Evolutionary conservation across 2,329 filamentous ascomycete species (phyloP).

Genomic region (Monilinia fructicola): DNA sequence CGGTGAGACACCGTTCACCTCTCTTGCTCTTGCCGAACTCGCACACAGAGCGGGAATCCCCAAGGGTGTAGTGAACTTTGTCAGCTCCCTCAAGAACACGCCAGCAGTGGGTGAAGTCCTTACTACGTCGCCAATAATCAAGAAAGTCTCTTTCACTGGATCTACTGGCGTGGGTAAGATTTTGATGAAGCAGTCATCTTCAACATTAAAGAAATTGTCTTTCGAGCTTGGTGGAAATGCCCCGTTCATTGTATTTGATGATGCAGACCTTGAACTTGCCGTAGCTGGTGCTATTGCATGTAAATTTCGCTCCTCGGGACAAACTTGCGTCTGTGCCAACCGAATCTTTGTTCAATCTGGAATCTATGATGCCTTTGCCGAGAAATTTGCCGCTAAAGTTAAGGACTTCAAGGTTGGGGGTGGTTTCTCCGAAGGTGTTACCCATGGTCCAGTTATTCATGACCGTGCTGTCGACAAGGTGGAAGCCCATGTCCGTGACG

Average conservation of each 20-base stretch:
- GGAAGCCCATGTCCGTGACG: conserved; percentile 76
- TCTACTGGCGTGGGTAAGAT: conserved; percentile 67
- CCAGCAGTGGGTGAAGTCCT: conserved; percentile 73
- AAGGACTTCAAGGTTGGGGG: conserved; percentile 72
- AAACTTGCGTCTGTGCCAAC: conserved; percentile 93
- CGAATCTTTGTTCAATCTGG: conserved; percentile 76
- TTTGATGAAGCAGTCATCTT: conserved; percentile 85
- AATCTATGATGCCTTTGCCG: conserved; percentile 73
- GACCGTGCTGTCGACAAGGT: conserved; percentile 78
- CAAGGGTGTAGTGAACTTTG: conserved; percentile 84
- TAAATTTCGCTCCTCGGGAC: conserved; percentile 92
- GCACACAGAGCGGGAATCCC: conserved; percentile 85
- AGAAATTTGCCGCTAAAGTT: conserved; percentile 69
- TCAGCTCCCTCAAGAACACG: conserved; percentile 79
- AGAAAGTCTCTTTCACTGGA: conserved; percentile 94
- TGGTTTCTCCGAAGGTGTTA: conserved; percentile 68
- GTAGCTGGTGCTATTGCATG: conserved; percentile 79
- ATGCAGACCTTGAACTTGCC: conserved; percentile 83
- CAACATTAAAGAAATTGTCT: conserved; percentile 76
- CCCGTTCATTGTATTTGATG: conserved; percentile 95
- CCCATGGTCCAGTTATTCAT: conserved; percentile 84
- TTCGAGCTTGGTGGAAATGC: conserved; percentile 95
- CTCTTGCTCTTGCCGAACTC: conserved; percentile 83
- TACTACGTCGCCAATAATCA: conserved; percentile 72
- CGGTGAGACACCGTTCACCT: conserved; percentile 87